Percentiles rank a stretch among this genome's conserved stretches.
These are phyloP conservation scores for Ogataea kodamae DNA, from an alignment of 805 yeast species.

Conservation along the genomic window DNA sequence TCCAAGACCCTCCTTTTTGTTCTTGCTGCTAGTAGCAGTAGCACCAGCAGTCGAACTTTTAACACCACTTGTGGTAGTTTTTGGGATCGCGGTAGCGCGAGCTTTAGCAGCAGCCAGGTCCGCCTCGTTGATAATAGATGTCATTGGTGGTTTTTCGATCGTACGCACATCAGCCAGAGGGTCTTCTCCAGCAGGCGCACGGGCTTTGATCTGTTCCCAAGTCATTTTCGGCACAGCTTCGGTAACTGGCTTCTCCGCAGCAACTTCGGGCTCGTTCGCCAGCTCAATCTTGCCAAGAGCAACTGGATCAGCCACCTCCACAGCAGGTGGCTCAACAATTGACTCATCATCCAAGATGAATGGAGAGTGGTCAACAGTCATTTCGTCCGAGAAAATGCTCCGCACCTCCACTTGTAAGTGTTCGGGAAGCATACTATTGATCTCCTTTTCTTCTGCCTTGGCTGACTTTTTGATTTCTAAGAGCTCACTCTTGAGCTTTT, in stretches of 20 bases:
- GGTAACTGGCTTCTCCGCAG: constrained; percentile 30
- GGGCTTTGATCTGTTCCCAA: constrained; percentile 26
- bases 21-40: neutral
- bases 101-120: constrained; percentile 16
- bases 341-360: constrained; percentile 27
- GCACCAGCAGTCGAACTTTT: neutral
- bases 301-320: constrained; percentile 14
- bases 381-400: constrained; percentile 28
- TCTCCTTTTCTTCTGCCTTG: constrained; percentile 41
- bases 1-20: constrained; percentile 19
- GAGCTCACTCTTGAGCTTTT: constrained; percentile 33
- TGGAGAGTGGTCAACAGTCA: constrained; percentile 27
- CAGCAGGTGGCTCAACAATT: constrained; percentile 28
- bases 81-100: constrained; percentile 7
- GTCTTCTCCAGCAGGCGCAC: constrained; percentile 32
- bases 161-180: constrained; percentile 36
- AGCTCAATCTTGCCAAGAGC: constrained; percentile 17
- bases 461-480: constrained; percentile 38
- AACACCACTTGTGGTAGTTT: neutral
- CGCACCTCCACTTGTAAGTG: constrained; percentile 41
- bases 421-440: constrained; percentile 49
- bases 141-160: constrained; percentile 38
- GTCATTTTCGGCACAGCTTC: constrained; percentile 27
- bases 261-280: constrained; percentile 25
- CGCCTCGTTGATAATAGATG: constrained; percentile 24